A percentile compares a stretch with the other conserved stretches of the same genome.
phyloP scores from a whole-genome alignment of 2,329 filamentous ascomycete genomes.

The Aschersonia sp. region DNA sequence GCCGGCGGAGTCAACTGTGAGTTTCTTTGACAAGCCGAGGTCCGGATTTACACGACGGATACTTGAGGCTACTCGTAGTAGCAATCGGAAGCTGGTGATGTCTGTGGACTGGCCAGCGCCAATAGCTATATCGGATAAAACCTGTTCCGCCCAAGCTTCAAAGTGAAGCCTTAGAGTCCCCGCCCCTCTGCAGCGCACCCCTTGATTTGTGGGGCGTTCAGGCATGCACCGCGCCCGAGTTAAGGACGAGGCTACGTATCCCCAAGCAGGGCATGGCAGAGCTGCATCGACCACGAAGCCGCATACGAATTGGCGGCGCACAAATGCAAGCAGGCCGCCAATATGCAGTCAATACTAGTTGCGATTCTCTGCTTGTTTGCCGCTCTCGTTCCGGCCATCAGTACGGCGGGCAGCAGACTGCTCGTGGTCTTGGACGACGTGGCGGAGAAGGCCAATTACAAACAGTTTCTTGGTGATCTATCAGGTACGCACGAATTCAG shows the following conservation, averaged over 20 bases:
- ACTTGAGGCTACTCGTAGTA: not conserved
- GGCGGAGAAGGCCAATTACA: conserved; percentile 68
- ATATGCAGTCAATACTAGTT: conserved; percentile 63
- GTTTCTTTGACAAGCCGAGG: not conserved
- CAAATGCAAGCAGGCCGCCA: conserved; percentile 1
- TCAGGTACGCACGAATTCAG: conserved; percentile 34
- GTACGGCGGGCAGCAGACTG: conserved; percentile 64
- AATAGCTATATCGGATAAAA: not conserved
- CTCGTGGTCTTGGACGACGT: conserved; percentile 77
- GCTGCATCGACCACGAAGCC: not conserved
- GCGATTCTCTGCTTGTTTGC: conserved; percentile 53
- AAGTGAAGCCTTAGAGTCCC: no score
- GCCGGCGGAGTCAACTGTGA: not conserved
- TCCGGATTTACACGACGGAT: not conserved
- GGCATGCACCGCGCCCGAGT: no score
- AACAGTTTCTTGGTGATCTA: conserved; percentile 63
- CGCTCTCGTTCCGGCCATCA: conserved; percentile 58
- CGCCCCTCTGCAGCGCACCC: no score
- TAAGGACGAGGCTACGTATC: conserved; percentile 20
- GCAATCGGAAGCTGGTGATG: not conserved
- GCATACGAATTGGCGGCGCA: not conserved
- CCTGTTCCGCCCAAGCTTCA: not conserved
- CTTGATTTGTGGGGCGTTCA: no score
- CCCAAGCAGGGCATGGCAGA: conserved; percentile 9
- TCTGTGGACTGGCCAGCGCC: not conserved